phyloP scores from a whole-genome alignment of 2,329 filamentous ascomycete species.

The Alternaria conjuncta region DNA sequence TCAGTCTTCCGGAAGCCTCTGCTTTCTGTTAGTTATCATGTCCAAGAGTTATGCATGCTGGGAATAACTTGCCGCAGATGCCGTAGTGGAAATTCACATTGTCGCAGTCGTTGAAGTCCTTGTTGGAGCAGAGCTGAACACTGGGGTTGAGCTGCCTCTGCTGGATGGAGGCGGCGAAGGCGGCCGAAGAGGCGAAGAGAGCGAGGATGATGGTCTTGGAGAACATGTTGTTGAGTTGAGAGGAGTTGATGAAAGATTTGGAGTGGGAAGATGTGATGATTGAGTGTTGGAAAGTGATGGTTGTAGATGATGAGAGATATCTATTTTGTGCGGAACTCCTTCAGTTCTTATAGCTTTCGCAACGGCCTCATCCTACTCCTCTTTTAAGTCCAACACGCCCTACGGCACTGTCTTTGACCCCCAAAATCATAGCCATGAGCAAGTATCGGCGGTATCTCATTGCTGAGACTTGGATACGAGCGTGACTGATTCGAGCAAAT shows the following conservation, averaged over 20 bases:
- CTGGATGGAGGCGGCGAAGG: not conserved
- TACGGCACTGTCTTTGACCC: not conserved
- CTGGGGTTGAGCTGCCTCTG: not conserved
- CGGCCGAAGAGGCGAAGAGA: not conserved
- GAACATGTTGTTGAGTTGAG: not conserved
- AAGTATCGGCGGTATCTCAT: not conserved
- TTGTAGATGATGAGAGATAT: not conserved
- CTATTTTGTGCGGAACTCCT: not conserved
- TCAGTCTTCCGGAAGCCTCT: not conserved
- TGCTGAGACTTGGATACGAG: not conserved
- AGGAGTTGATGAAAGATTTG: not conserved
- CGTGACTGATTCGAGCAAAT: not conserved
- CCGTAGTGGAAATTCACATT: not conserved
- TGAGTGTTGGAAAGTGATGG: not conserved
- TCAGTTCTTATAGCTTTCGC: not conserved
- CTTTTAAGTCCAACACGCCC: not conserved
- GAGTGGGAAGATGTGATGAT: not conserved
- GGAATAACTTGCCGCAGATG: not conserved
- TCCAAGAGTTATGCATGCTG: too few species aligned
- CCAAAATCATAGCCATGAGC: not conserved
- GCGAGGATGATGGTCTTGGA: not conserved
- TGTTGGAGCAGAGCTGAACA: not conserved
- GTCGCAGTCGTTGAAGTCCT: not conserved
- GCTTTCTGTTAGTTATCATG: not conserved
- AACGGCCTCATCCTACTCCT: accelerated